These are phyloP conservation scores for Globisporangium irregulare DNA, from an alignment of 352 stramenopile genomes.

Conservation along the genomic window DNA sequence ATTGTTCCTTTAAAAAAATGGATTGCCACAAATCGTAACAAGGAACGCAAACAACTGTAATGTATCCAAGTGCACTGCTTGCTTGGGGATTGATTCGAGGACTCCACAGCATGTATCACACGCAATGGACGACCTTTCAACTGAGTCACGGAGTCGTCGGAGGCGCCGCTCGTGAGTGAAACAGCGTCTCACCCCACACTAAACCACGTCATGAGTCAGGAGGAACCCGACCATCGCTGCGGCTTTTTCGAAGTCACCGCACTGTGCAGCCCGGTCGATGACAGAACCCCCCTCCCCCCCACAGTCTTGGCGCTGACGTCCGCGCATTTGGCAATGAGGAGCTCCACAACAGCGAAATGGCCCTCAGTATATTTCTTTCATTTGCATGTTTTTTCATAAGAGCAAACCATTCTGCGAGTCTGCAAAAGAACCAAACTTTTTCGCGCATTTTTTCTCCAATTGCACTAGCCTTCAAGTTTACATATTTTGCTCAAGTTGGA, in stretches of 20 bases:
- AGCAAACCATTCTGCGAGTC: no score
- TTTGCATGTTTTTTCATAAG: no score
- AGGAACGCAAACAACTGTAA: background rate
- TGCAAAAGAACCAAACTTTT: no score
- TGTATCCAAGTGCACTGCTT: background rate
- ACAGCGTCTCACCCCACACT: no score
- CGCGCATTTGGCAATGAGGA: slow-evolving; percentile 1
- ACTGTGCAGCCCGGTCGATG: background rate
- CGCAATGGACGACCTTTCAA: no score
- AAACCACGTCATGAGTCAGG: background rate
- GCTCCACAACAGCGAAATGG: slow-evolving; percentile 5
- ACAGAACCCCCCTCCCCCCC: slow-evolving; percentile 1
- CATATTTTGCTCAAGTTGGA: no score
- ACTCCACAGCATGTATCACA: no score
- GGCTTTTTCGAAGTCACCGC: background rate
- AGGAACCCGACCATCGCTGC: slow-evolving; percentile 4
- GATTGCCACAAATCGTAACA: background rate
- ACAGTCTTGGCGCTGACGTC: slow-evolving; percentile 8
- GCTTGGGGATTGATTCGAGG: no score
- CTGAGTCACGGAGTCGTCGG: no score
- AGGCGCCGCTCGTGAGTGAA: no score
- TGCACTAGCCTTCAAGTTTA: no score
- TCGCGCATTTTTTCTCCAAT: no score
- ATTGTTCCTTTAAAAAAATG: background rate
- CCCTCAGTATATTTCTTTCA: background rate